phyloP scores from a whole-genome alignment of 2,329 filamentous ascomycete genomes.

The Alternaria viburni region DNA sequence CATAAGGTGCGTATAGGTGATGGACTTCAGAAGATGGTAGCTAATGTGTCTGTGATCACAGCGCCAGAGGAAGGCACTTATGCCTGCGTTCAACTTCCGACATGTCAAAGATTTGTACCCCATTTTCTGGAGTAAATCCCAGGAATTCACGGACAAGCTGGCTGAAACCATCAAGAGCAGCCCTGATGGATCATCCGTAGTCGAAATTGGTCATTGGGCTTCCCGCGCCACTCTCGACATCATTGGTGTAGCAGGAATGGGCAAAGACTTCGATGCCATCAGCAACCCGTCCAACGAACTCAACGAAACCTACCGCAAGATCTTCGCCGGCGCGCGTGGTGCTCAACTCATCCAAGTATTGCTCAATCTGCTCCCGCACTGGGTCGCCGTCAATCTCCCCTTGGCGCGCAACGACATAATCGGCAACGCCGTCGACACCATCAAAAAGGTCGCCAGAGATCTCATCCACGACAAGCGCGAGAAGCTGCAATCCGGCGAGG shows the following conservation, averaged over 20 bases:
- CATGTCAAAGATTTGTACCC: constrained; percentile 59
- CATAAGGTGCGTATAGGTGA: constrained; percentile 65
- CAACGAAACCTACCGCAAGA: constrained; percentile 58
- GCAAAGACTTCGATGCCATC: constrained; percentile 62
- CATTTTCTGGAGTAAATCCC: constrained; percentile 57
- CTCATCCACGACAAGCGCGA: constrained; percentile 75
- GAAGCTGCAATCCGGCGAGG: constrained; percentile 54
- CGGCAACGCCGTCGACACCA: constrained; percentile 42
- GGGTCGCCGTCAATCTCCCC: constrained; percentile 69
- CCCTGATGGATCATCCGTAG: constrained; percentile 37
- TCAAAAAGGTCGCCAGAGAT: constrained; percentile 67
- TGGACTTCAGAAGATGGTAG: background rate
- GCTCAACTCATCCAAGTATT: constrained; percentile 65
- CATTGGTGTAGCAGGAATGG: constrained; percentile 64
- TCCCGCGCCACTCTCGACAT: constrained; percentile 64
- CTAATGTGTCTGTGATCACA: constrained; percentile 18
- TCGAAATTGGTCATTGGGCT: constrained; percentile 56
- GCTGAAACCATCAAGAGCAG: constrained; percentile 30
- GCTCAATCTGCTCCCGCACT: constrained; percentile 66
- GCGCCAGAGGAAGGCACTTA: constrained; percentile 56
- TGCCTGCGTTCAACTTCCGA: constrained; percentile 58
- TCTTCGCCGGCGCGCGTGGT: constrained; percentile 57
- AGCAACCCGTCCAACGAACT: constrained; percentile 59
- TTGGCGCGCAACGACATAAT: constrained; percentile 67
- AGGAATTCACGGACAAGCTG: constrained; percentile 51